phyloP scores from a whole-genome alignment of 225 moss, liverwort and hornwort genomes.

The Pseudisothecium myosuroides region DNA sequence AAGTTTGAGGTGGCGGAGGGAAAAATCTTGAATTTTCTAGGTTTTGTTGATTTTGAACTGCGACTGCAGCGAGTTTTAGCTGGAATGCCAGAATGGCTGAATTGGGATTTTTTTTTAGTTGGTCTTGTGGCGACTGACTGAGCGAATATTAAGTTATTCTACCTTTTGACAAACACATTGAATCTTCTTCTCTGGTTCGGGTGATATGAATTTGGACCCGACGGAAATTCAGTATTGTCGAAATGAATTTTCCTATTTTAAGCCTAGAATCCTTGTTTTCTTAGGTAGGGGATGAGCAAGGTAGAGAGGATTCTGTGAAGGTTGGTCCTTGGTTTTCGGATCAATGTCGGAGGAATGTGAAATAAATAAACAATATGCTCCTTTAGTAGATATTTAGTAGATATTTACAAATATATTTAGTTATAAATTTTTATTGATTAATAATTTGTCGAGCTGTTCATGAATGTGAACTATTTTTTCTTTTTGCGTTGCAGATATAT shows the following conservation, averaged over 20 bases:
- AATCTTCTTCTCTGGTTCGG: background rate
- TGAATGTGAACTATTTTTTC: background rate
- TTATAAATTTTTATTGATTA: background rate
- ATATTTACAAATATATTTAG: background rate
- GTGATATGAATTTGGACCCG: background rate
- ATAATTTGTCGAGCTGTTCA: background rate
- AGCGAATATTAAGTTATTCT: background rate
- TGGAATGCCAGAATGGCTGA: background rate
- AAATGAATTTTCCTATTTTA: background rate
- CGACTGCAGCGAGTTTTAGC: background rate
- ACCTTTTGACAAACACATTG: background rate
- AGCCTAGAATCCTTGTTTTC: background rate
- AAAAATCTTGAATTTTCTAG: background rate
- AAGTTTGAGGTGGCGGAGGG: background rate
- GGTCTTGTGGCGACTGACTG: background rate
- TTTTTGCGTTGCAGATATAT: background rate
- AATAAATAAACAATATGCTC: background rate
- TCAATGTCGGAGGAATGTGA: background rate
- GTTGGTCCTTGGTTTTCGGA: background rate
- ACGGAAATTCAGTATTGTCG: background rate
- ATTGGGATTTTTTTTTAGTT: background rate
- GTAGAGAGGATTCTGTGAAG: background rate
- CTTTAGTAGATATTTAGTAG: background rate
- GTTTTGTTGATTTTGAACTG: background rate
- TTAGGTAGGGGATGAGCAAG: background rate